These are phyloP conservation scores for Gaultheria prostrata DNA, from an alignment of 148 eudicot genomes.

Conservation along the genomic window DNA sequence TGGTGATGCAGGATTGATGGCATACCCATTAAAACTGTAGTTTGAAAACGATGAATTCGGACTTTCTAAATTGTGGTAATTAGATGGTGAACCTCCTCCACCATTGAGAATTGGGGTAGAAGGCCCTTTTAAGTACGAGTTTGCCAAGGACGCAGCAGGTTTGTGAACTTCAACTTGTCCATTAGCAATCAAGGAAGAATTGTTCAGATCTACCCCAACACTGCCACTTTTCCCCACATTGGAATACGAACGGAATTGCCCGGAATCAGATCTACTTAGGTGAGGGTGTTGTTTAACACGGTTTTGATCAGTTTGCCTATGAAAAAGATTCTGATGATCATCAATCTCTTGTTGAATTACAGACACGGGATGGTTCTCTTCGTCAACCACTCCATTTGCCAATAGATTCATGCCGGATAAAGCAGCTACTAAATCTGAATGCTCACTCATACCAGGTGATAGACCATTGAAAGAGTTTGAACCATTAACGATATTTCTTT, in stretches of 20 bases:
- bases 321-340: slow-evolving; percentile 37
- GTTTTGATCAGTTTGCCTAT: slow-evolving; percentile 42
- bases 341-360: slow-evolving; percentile 43
- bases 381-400: slow-evolving; percentile 39
- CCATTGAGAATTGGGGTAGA: slow-evolving; percentile 29
- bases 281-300: slow-evolving; percentile 33
- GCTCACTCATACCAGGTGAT: slow-evolving; percentile 33
- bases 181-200: slow-evolving; percentile 24
- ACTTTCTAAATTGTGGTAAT: slow-evolving; percentile 61
- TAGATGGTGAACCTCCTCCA: slow-evolving; percentile 53
- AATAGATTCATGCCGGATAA: slow-evolving; percentile 63
- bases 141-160: slow-evolving; percentile 22
- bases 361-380: slow-evolving; percentile 45
- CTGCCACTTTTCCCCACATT: background rate
- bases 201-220: slow-evolving; percentile 22
- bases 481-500: slow-evolving; percentile 40
- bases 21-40: slow-evolving; percentile 57
- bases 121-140: slow-evolving; percentile 32
- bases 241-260: slow-evolving; percentile 23
- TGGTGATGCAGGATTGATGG: slow-evolving; percentile 61
- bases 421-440: slow-evolving; percentile 53
- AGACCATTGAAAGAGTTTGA: slow-evolving; percentile 39
- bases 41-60: slow-evolving; percentile 71
- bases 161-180: slow-evolving; percentile 47
- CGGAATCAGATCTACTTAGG: slow-evolving; percentile 32